These are phyloP conservation scores for Eucalyptus tenuipes DNA, from an alignment of 345 rosid species.

Conservation along the genomic window DNA sequence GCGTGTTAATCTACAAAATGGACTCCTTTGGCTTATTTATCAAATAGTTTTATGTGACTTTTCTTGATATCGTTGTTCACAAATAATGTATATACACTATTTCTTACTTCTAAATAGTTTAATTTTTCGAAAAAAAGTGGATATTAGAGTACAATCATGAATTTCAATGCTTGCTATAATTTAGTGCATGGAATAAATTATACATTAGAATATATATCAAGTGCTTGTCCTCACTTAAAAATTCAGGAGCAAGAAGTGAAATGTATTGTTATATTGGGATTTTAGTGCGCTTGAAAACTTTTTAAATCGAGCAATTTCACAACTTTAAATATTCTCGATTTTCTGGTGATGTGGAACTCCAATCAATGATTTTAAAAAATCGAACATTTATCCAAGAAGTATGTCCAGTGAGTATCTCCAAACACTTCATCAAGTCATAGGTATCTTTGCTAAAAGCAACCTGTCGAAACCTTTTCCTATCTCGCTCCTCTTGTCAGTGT, in stretches of 20 bases:
- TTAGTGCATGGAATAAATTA: background rate
- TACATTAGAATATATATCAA: too few relatives aligned
- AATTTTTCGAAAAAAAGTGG: too few relatives aligned
- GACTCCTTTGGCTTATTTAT: background rate
- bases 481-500: background rate
- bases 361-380: background rate
- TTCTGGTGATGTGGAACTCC: background rate
- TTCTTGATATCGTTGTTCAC: fast-evolving
- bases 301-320: background rate
- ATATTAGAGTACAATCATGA: background rate
- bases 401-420: background rate
- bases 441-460: background rate
- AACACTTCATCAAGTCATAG: background rate
- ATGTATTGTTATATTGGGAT: background rate
- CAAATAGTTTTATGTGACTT: fast-evolving
- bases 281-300: background rate
- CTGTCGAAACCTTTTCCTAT: background rate
- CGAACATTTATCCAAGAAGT: background rate
- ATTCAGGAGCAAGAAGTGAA: fast-evolving
- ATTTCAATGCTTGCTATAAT: background rate
- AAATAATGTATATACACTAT: fast-evolving
- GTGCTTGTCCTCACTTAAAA: background rate
- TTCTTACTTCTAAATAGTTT: background rate
- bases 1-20: fast-evolving
- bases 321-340: too few relatives aligned